Conservation (phyloP, 2,329 filamentous ascomycete genomes). For the Xylariales sp. region DNA sequence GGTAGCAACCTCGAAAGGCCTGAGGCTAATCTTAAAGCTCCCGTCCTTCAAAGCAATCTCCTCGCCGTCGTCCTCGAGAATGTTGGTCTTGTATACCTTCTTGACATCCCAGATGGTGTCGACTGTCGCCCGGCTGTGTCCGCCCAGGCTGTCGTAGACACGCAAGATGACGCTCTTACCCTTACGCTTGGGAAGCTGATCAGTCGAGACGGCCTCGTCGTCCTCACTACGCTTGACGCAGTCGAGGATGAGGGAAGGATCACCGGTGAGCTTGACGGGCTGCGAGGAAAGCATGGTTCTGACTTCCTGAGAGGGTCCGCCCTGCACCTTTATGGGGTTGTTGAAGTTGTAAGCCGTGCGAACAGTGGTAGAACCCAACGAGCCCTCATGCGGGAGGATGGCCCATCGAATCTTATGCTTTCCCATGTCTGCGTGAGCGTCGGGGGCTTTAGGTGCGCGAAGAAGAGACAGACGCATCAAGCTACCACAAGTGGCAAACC, state of each 20-base stretch:
- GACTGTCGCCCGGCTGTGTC: constrained; percentile 68
- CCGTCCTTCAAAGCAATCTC: constrained; percentile 50
- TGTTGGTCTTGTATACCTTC: constrained; percentile 76
- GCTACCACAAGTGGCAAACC: constrained; percentile 85
- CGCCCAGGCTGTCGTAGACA: constrained; percentile 85
- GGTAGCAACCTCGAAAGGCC: constrained; percentile 82
- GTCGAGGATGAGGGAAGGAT: constrained; percentile 71
- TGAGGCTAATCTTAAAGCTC: constrained; percentile 58
- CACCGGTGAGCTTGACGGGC: constrained; percentile 64
- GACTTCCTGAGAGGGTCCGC: constrained; percentile 30
- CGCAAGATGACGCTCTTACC: constrained; percentile 79
- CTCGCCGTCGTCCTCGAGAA: constrained; percentile 82
- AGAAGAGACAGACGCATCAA: constrained; percentile 85
- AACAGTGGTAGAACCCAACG: constrained; percentile 68
- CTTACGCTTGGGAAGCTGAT: constrained; percentile 56
- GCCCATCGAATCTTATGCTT: constrained; percentile 83
- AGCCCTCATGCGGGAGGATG: constrained; percentile 77
- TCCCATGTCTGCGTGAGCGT: constrained; percentile 93
- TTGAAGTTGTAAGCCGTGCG: constrained; percentile 89
- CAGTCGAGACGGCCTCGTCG: constrained; percentile 66
- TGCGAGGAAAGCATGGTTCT: constrained; percentile 19
- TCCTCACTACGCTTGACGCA: constrained; percentile 91
- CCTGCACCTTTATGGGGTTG: constrained; percentile 62
- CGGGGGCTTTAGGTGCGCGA: constrained; percentile 84
- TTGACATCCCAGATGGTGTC: constrained; percentile 65